Conservation (phyloP, 176 grass and related monocot genomes). For the Thalia dealbata region DNA sequence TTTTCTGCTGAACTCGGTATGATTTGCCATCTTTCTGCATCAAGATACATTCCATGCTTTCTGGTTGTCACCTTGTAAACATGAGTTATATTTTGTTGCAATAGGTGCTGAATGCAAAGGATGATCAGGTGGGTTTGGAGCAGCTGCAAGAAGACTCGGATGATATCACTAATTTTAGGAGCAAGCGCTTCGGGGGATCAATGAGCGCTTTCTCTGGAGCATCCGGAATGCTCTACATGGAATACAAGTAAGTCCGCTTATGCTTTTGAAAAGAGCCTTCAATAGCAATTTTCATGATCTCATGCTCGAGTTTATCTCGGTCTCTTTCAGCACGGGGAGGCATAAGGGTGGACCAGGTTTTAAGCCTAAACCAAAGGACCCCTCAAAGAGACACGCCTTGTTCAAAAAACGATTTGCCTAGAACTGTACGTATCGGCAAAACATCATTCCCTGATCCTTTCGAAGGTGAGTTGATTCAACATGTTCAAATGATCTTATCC, state of each 20-base stretch:
- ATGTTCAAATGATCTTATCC: no score
- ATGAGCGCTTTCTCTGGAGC: slow-evolving; percentile 83
- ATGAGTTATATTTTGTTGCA: neutral
- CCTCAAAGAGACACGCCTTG: slow-evolving; percentile 64
- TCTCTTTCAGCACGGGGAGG: slow-evolving; percentile 57
- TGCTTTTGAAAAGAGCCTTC: slow-evolving; percentile 9
- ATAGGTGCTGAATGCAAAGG: slow-evolving; percentile 74
- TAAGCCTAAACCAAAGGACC: slow-evolving; percentile 67
- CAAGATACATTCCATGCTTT: neutral
- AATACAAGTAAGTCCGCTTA: slow-evolving; percentile 51
- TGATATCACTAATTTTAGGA: slow-evolving; percentile 64
- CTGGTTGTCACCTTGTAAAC: slow-evolving; percentile 11
- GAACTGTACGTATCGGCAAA: no score
- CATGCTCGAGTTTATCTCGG: neutral
- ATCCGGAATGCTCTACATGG: slow-evolving; percentile 74
- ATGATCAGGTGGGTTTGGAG: slow-evolving; percentile 86
- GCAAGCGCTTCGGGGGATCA: slow-evolving; percentile 46
- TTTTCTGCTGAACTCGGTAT: slow-evolving; percentile 60
- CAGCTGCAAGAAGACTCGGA: slow-evolving; percentile 92
- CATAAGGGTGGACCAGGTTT: slow-evolving; percentile 25
- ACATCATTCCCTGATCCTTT: no score
- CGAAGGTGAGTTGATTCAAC: neutral
- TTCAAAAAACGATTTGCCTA: slow-evolving; percentile 56
- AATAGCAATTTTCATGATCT: neutral
- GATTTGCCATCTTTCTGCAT: neutral